A percentile compares a stretch with the other conserved stretches of the same genome.
phyloP scores from a whole-genome alignment of 495 filamentous ascomycete species.

The Penicillium coffeae region DNA sequence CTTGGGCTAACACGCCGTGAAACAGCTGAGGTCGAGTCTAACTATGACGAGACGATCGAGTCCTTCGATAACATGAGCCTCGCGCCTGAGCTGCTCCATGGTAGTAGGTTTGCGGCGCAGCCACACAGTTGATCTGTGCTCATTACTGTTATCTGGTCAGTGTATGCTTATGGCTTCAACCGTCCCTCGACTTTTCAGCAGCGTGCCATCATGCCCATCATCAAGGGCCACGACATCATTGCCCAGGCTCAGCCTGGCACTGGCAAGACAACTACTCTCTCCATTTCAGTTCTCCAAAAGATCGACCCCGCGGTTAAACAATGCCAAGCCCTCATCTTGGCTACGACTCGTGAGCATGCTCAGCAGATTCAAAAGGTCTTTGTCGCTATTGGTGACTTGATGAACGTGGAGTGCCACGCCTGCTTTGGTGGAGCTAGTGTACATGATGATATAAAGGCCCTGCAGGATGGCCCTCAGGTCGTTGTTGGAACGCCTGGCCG shows the following conservation, averaged over 20 bases:
- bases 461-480: slow-evolving; percentile 92
- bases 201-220: slow-evolving; percentile 98
- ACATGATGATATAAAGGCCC: slow-evolving; percentile 94
- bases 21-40: slow-evolving; percentile 96
- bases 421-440: slow-evolving; percentile 99
- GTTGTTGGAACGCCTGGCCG: slow-evolving; percentile 96
- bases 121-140: slow-evolving; percentile 30
- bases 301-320: slow-evolving; percentile 90
- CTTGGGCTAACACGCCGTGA: neutral
- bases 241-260: slow-evolving; percentile 99
- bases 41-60: slow-evolving; percentile 99
- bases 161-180: slow-evolving; percentile 99
- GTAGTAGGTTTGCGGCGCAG: slow-evolving; percentile 40
- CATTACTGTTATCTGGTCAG: slow-evolving; percentile 57
- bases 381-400: slow-evolving; percentile 97
- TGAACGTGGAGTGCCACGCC: slow-evolving; percentile 98
- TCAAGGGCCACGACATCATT: slow-evolving; percentile 98
- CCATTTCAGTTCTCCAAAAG: slow-evolving; percentile 96
- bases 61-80: slow-evolving; percentile 98
- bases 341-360: slow-evolving; percentile 94
- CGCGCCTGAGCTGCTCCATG: slow-evolving; percentile 93
- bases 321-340: slow-evolving; percentile 93
- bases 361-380: slow-evolving; percentile 99
- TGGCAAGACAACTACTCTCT: slow-evolving; percentile 99
- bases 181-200: slow-evolving; percentile 98